Conservation (phyloP, 2,329 filamentous ascomycete genomes). For the Pseudocercospora pini-densiflorae region DNA sequence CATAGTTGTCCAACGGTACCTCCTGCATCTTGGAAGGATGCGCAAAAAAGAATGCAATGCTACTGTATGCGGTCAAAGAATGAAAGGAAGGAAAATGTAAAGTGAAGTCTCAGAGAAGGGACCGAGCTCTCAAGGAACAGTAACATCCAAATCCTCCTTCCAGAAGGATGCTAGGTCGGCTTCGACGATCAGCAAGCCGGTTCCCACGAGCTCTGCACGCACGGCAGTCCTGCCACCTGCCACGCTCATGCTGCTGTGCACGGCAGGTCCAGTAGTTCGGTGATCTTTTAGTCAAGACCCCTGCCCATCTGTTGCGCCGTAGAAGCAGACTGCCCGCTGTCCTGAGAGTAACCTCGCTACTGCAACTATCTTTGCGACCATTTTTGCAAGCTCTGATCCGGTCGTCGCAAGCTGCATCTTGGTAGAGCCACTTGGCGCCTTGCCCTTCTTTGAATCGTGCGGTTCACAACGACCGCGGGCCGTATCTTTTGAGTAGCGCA, state of each 20-base stretch:
- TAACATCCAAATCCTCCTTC: constrained; percentile 17
- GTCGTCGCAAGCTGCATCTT: constrained; percentile 3
- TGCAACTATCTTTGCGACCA: background rate
- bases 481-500: constrained; percentile 14
- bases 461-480: background rate
- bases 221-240: constrained; percentile 12
- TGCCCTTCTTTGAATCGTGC: background rate
- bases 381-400: background rate
- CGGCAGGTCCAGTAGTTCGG: background rate
- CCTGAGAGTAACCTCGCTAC: background rate
- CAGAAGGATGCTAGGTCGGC: constrained; percentile 9
- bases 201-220: constrained; percentile 10
- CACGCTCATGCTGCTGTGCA: background rate
- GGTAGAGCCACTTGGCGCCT: background rate
- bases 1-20: constrained; percentile 20
- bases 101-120: constrained; percentile 11
- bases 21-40: constrained; percentile 23
- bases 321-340: background rate
- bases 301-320: background rate
- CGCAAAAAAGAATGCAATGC: background rate
- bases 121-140: constrained; percentile 17
- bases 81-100: background rate
- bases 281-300: background rate
- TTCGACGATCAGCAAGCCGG: background rate
- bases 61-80: background rate